Conservation (phyloP, 1,284 basidiomycete species). For the Puccinia triticina region DNA sequence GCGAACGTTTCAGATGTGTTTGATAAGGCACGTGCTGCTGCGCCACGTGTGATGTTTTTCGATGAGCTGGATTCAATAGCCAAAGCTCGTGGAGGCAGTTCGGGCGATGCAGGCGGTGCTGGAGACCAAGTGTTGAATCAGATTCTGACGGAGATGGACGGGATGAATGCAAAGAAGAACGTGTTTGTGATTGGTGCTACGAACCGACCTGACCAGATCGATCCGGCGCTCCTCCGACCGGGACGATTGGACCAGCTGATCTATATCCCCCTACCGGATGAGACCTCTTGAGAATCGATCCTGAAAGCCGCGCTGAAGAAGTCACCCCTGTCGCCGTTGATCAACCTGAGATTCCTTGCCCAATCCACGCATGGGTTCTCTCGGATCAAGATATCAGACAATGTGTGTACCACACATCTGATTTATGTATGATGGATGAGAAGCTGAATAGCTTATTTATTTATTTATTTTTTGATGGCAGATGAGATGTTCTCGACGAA, state of each 20-base stretch:
- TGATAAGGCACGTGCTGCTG: slow-evolving; percentile 83
- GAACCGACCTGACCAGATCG: slow-evolving; percentile 91
- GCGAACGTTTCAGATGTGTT: no score
- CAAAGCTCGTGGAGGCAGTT: slow-evolving; percentile 68
- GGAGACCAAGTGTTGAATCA: no score
- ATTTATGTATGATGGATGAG: no score
- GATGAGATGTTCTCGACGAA: slow-evolving; percentile 64
- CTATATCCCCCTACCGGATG: slow-evolving; percentile 92
- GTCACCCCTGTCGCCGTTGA: slow-evolving; percentile 81
- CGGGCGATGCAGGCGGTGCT: no score
- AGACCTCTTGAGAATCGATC: slow-evolving; percentile 85
- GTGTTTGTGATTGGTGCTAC: slow-evolving; percentile 95
- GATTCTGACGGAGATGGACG: no score
- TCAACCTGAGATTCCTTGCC: slow-evolving; percentile 83
- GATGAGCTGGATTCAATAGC: slow-evolving; percentile 97
- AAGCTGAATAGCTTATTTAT: no score
- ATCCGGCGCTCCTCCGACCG: no score
- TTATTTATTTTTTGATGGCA: no score
- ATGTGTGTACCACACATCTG: slow-evolving; percentile 70
- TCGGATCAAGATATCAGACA: slow-evolving; percentile 92
- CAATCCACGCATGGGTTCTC: slow-evolving; percentile 97
- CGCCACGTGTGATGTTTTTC: slow-evolving; percentile 97
- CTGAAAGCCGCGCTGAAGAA: slow-evolving; percentile 89
- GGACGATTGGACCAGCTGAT: slow-evolving; percentile 93
- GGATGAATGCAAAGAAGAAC: slow-evolving; percentile 86